Conservation (phyloP, 768 basidiomycete species). For the Termitomyces sp. region DNA sequence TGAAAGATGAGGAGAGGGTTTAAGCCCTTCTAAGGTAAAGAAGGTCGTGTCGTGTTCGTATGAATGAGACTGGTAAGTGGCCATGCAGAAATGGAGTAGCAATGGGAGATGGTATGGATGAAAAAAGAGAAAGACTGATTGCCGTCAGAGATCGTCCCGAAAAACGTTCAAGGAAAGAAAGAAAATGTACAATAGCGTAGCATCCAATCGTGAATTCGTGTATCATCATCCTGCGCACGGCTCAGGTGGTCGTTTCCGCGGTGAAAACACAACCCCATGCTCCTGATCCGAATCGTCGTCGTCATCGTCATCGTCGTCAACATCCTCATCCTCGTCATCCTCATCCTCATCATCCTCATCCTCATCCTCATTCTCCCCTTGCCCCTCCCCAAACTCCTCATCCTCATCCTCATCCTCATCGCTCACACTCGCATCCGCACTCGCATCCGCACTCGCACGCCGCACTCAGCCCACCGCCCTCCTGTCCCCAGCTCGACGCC, state of each 20-base stretch:
- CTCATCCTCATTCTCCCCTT: neutral
- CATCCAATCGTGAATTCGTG: neutral
- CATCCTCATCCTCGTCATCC: conserved; percentile 9
- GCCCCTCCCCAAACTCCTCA: conserved; percentile 6
- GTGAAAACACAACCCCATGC: conserved; percentile 25
- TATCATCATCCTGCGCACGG: neutral
- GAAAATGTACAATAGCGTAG: neutral
- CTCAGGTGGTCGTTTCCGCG: conserved; percentile 14
- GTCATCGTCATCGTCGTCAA: conserved; percentile 12
- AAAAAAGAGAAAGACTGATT: no score
- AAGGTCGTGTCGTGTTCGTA: neutral
- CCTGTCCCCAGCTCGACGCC: conserved; percentile 34
- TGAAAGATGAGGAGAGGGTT: neutral
- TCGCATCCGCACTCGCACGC: neutral
- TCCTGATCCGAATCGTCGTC: conserved; percentile 18
- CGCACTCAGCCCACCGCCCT: conserved; percentile 26
- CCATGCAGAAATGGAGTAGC: neutral
- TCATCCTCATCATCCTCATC: conserved; percentile 21
- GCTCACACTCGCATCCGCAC: neutral
- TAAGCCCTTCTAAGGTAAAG: neutral
- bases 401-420: conserved; percentile 9
- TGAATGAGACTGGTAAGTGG: neutral
- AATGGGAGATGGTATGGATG: neutral
- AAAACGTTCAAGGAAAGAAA: neutral
- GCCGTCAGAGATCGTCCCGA: neutral